Evolutionary conservation across 208 protist genomes (phyloP).

Genomic region (Leishmania major): DNA sequence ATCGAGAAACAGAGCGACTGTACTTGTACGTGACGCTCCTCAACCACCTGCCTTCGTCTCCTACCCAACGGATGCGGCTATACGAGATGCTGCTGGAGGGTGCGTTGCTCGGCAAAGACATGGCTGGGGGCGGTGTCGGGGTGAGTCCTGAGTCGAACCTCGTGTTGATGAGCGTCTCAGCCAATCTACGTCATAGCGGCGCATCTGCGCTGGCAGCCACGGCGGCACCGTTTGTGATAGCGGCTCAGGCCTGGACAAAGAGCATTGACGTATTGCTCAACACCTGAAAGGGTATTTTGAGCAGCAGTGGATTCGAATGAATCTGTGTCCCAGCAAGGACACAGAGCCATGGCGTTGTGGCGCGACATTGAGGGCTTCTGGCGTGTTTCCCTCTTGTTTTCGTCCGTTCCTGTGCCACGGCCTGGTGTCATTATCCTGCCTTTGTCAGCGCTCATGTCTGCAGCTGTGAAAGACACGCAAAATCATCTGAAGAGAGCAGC

Average conservation of each 20-base stretch:
- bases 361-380: neutral
- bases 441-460: neutral
- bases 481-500: neutral
- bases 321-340: neutral
- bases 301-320: neutral
- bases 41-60: conserved; percentile 45
- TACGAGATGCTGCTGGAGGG: conserved; percentile 81
- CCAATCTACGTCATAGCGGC: conserved; percentile 61
- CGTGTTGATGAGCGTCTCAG: conserved; percentile 71
- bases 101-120: conserved; percentile 77
- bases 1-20: conserved; percentile 60
- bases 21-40: conserved; percentile 84
- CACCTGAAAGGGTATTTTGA: neutral
- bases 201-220: conserved; percentile 47
- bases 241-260: conserved; percentile 45
- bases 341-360: neutral
- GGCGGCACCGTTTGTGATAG: conserved; percentile 53
- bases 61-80: conserved; percentile 38
- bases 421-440: neutral
- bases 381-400: neutral
- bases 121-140: conserved; percentile 75
- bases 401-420: neutral
- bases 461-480: neutral
- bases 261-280: conserved; percentile 15
- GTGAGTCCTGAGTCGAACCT: conserved; percentile 66